Evolutionary conservation across 2,329 filamentous ascomycete genomes (phyloP).

Genomic region (Botrytis cinerea): DNA sequence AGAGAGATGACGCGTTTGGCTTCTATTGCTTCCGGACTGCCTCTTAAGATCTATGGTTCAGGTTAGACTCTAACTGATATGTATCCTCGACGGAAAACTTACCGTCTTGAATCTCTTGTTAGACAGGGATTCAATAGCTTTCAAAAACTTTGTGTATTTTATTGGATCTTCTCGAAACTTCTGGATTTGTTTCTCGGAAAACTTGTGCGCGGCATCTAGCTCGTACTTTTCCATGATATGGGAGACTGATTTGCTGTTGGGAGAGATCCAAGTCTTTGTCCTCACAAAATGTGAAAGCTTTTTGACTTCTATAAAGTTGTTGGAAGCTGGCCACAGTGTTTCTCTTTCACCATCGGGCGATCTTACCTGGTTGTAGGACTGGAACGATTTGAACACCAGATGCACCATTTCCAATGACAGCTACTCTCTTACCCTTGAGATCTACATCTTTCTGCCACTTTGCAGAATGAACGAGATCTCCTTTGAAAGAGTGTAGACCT

Average conservation of each 20-base stretch:
- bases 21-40: conserved; percentile 18
- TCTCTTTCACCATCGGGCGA: not conserved
- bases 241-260: conserved; percentile 41
- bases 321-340: not conserved
- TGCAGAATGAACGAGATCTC: conserved; percentile 58
- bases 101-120: conserved; percentile 38
- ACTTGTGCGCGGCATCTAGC: conserved; percentile 43
- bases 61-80: not conserved
- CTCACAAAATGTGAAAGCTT: conserved; percentile 49
- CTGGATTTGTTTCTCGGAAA: conserved; percentile 48
- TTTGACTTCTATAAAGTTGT: conserved; percentile 40
- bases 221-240: conserved; percentile 32
- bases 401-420: conserved; percentile 53
- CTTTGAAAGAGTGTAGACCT: conserved; percentile 50
- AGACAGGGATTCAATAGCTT: conserved; percentile 47
- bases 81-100: accelerated
- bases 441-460: conserved; percentile 58
- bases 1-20: conserved; percentile 30
- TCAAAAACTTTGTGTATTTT: conserved; percentile 51
- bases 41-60: conserved; percentile 9
- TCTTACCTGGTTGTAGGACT: conserved; percentile 41
- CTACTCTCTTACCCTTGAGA: conserved; percentile 49
- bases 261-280: conserved; percentile 48
- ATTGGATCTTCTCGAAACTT: conserved; percentile 50
- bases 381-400: conserved; percentile 56